These are phyloP conservation scores for Haematococcus sp. DNA, from an alignment of 139 green algal species.

Conservation along the genomic window DNA sequence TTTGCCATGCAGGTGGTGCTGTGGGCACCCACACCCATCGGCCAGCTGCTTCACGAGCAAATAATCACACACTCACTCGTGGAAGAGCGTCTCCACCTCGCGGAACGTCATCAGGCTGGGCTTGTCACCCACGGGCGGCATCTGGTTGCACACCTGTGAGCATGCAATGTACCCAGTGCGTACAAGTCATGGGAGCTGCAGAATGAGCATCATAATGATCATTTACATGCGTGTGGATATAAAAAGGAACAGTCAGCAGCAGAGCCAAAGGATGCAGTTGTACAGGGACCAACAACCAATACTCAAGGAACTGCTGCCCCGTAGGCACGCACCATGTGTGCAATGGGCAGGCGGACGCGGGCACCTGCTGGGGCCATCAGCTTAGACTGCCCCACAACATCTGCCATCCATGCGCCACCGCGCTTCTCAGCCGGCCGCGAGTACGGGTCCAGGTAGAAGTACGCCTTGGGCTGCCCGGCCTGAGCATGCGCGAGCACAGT, in stretches of 20 bases:
- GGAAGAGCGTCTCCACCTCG: constrained; percentile 96
- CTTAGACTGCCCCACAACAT: constrained; percentile 61
- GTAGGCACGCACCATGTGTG: constrained; percentile 84
- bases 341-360: constrained; percentile 82
- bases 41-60: background rate
- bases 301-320: too few species aligned
- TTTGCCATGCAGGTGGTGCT: constrained; percentile 32
- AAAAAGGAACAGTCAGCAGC: too few species aligned
- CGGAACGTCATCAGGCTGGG: constrained; percentile 96
- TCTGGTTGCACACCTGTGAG: constrained; percentile 70
- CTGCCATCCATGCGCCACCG: constrained; percentile 95
- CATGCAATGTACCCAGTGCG: too few species aligned
- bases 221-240: background rate
- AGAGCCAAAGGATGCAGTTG: too few species aligned
- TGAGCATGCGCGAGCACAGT: background rate
- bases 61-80: constrained; percentile 61
- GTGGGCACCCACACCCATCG: background rate
- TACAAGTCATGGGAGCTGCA: constrained; percentile 35
- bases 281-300: too few species aligned
- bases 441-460: constrained; percentile 96
- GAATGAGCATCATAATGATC: background rate
- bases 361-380: constrained; percentile 47
- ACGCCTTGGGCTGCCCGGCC: constrained; percentile 53
- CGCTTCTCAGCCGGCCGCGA: constrained; percentile 91
- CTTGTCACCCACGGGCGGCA: constrained; percentile 82